A percentile compares a stretch with the other conserved stretches of the same genome.
Evolutionary conservation across 129 eudicot species (phyloP).

Genomic region (Saposhnikovia divaricata): DNA sequence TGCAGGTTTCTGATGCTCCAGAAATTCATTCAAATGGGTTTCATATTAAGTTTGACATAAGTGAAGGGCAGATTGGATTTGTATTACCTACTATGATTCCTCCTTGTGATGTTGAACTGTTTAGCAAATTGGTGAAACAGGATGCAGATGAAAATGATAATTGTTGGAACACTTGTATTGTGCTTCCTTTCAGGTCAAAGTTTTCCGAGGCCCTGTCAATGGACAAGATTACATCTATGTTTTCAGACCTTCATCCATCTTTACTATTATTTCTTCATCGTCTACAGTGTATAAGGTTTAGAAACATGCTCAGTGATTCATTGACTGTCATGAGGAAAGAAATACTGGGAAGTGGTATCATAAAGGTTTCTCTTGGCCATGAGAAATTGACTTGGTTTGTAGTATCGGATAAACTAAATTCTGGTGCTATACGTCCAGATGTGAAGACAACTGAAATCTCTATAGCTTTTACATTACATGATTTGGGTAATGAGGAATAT

Average conservation of each 20-base stretch:
- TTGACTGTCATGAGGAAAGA: slow-evolving; percentile 61
- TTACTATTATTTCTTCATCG: slow-evolving; percentile 86
- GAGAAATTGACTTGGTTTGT: slow-evolving; percentile 71
- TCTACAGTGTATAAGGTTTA: slow-evolving; percentile 63
- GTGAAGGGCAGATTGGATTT: slow-evolving; percentile 86
- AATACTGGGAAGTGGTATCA: slow-evolving; percentile 54
- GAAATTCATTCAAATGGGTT: slow-evolving; percentile 96
- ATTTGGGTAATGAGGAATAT: slow-evolving; percentile 33
- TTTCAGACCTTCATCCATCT: slow-evolving; percentile 91
- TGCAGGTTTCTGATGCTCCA: slow-evolving; percentile 95
- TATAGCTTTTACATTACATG: slow-evolving; percentile 67
- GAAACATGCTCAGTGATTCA: slow-evolving; percentile 51
- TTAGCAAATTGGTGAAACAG: slow-evolving; percentile 31
- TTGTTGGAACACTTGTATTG: slow-evolving; percentile 74
- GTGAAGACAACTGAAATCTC: slow-evolving; percentile 73
- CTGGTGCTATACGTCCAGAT: slow-evolving; percentile 49
- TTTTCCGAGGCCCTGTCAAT: slow-evolving; percentile 29
- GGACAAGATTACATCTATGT: slow-evolving; percentile 63
- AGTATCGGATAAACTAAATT: slow-evolving; percentile 41
- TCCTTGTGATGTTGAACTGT: slow-evolving; percentile 56
- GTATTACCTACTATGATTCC: slow-evolving; percentile 80
- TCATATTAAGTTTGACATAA: slow-evolving; percentile 86
- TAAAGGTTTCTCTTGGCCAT: slow-evolving; percentile 54
- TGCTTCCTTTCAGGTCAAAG: slow-evolving; percentile 73
- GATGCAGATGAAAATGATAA: slow-evolving; percentile 29